Conservation (phyloP, 1,284 basidiomycete species). For the Tranzscheliella williamsii region DNA sequence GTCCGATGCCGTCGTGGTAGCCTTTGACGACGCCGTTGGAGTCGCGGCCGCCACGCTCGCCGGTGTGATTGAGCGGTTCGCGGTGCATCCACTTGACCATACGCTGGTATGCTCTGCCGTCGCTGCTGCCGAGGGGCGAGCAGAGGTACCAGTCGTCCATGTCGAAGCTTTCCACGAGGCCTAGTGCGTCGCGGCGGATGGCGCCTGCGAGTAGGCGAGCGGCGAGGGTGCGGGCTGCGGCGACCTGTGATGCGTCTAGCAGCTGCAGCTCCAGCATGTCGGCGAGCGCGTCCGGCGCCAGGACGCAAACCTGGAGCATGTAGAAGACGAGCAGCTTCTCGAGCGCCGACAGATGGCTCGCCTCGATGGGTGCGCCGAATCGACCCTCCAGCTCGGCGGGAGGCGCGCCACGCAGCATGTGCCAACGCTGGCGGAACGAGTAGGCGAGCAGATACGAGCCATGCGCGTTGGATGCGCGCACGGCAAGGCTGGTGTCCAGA, state of each 20-base stretch:
- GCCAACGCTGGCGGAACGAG: slow-evolving; percentile 21
- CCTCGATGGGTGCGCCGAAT: slow-evolving; percentile 8
- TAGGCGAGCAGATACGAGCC: slow-evolving; percentile 33
- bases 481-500: slow-evolving; percentile 36
- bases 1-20: slow-evolving; percentile 38
- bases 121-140: slow-evolving; percentile 40
- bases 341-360: slow-evolving; percentile 9
- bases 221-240: slow-evolving; percentile 6
- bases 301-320: slow-evolving; percentile 39
- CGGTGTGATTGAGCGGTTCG: slow-evolving; percentile 46
- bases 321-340: slow-evolving; percentile 29
- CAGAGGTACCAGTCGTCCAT: slow-evolving; percentile 53
- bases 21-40: slow-evolving; percentile 45
- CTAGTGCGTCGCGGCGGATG: slow-evolving; percentile 29
- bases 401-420: slow-evolving; percentile 3
- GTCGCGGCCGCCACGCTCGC: slow-evolving; percentile 37
- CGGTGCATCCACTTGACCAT: slow-evolving; percentile 53
- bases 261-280: slow-evolving; percentile 26
- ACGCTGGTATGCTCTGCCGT: slow-evolving; percentile 44
- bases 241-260: slow-evolving; percentile 10
- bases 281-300: slow-evolving; percentile 8
- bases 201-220: slow-evolving; percentile 19
- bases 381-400: slow-evolving; percentile 1
- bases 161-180: slow-evolving; percentile 45
- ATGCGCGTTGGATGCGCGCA: slow-evolving; percentile 37